Percentiles rank a stretch among this genome's conserved stretches.
These are phyloP conservation scores for Alternaria dauci DNA, from an alignment of 2,329 filamentous ascomycete species.

Conservation along the genomic window DNA sequence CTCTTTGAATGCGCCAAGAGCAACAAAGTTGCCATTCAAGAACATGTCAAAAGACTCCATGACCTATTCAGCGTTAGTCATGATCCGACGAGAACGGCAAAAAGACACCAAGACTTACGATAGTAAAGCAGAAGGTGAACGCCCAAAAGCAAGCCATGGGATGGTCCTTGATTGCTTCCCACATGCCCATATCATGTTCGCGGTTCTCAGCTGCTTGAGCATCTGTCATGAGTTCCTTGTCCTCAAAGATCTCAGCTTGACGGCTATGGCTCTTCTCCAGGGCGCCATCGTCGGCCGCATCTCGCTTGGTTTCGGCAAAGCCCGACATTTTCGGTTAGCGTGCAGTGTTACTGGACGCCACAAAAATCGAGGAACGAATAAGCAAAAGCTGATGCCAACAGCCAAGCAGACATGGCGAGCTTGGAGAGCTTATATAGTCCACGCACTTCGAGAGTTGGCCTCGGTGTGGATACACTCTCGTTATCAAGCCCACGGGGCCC, in stretches of 20 bases:
- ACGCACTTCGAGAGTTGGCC: not conserved
- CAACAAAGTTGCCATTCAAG: conserved; percentile 67
- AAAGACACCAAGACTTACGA: conserved; percentile 49
- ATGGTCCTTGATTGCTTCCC: conserved; percentile 60
- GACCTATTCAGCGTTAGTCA: conserved; percentile 54
- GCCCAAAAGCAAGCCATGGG: conserved; percentile 64
- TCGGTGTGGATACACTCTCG: conserved; percentile 13
- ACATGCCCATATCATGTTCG: conserved; percentile 61
- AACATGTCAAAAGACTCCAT: conserved; percentile 72
- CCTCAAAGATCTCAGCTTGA: conserved; percentile 27
- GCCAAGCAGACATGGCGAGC: conserved; percentile 7
- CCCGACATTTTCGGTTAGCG: conserved; percentile 17
- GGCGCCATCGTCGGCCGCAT: conserved; percentile 8
- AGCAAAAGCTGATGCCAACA: conserved; percentile 14
- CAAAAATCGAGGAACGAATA: conserved; percentile 16
- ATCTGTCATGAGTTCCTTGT: conserved; percentile 35
- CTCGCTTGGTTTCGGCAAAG: conserved; percentile 11
- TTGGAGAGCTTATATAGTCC: conserved; percentile 21
- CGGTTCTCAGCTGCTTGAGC: conserved; percentile 65
- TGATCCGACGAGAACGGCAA: not conserved
- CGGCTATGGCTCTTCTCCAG: conserved; percentile 12
- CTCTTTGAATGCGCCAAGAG: conserved; percentile 57
- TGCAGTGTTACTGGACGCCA: conserved; percentile 13
- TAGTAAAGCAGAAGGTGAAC: conserved; percentile 63
- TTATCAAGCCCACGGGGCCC: conserved; percentile 27